Percentiles rank a stretch among this genome's conserved stretches.
Evolutionary conservation across 1,284 basidiomycete genomes (phyloP).

Genomic region (Cystobasidium sp.): DNA sequence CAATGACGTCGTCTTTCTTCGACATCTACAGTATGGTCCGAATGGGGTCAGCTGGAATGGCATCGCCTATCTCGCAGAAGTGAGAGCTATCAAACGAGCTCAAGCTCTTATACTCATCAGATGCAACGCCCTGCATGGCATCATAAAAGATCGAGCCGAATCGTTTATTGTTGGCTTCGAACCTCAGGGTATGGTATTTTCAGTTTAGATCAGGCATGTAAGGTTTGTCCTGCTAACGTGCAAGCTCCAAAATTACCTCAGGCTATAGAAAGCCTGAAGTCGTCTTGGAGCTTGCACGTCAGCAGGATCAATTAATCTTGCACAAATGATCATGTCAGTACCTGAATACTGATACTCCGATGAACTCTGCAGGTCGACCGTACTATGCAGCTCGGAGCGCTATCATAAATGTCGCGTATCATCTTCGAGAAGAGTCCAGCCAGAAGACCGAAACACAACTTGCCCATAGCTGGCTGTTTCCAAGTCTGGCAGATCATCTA

Average conservation of each 20-base stretch:
- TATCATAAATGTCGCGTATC: constrained; percentile 1
- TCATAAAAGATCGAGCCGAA: constrained; percentile 28
- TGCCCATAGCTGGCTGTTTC: constrained; percentile 41
- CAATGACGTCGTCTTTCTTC: constrained; percentile 54
- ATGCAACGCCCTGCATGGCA: constrained; percentile 44
- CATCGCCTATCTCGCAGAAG: constrained; percentile 53
- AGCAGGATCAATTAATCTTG: too few relatives aligned
- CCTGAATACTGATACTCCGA: not conserved
- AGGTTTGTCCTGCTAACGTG: too few relatives aligned
- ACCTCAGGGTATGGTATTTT: constrained; percentile 50
- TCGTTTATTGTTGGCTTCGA: constrained; percentile 54
- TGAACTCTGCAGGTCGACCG: constrained; percentile 13
- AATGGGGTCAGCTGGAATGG: constrained; percentile 47
- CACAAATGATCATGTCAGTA: too few relatives aligned
- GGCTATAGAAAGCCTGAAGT: too few relatives aligned
- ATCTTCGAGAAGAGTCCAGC: not conserved
- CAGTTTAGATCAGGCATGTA: not conserved
- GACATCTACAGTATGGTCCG: constrained; percentile 50
- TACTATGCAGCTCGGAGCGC: constrained; percentile 37
- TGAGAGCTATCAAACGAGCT: constrained; percentile 48
- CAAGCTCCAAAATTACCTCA: not conserved
- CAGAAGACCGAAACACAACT: not conserved
- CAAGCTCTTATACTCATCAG: constrained; percentile 52
- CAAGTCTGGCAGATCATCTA: constrained; percentile 1
- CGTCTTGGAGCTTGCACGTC: not conserved